Conservation (phyloP, 805 yeast genomes). For the Starmerella riodocensis region DNA sequence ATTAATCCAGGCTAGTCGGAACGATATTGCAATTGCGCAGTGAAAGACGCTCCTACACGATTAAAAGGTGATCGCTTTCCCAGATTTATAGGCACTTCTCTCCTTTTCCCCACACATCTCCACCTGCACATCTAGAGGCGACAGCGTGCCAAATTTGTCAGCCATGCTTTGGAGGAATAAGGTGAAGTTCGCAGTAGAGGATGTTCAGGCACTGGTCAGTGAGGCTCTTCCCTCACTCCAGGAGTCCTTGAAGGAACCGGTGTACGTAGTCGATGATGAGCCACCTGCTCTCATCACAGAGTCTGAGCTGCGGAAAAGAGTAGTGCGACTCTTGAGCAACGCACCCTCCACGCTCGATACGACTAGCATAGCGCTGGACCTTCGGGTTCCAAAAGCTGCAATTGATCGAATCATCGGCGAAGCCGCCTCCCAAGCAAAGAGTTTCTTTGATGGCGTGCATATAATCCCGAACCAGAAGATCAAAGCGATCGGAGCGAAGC, state of each 20-base stretch:
- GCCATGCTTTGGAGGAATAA: constrained; percentile 14
- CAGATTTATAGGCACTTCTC: too few relatives aligned
- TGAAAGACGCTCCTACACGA: too few relatives aligned
- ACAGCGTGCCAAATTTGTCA: not conserved
- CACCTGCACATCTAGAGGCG: not conserved
- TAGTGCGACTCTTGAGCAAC: constrained; percentile 1
- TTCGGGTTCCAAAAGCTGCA: constrained; percentile 1
- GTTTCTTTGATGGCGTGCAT: constrained; percentile 18
- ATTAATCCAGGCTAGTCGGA: not conserved
- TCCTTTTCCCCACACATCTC: too few relatives aligned
- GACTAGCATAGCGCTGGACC: constrained; percentile 1
- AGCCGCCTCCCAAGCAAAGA: constrained; percentile 27
- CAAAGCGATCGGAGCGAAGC: not conserved
- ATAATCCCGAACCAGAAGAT: constrained; percentile 2
- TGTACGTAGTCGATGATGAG: constrained; percentile 3
- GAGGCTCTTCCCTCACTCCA: constrained; percentile 4
- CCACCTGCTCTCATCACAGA: constrained; percentile 3
- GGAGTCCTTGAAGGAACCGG: constrained; percentile 4
- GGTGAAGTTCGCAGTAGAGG: constrained; percentile 4
- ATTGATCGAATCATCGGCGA: constrained; percentile 28
- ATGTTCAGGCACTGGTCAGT: constrained; percentile 3
- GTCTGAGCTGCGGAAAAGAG: constrained; percentile 1
- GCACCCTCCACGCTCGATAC: constrained; percentile 6
- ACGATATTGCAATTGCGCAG: too few relatives aligned
- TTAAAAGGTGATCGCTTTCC: too few relatives aligned